Conservation (phyloP, 2,329 filamentous ascomycete species). For the Nemania sp. region DNA sequence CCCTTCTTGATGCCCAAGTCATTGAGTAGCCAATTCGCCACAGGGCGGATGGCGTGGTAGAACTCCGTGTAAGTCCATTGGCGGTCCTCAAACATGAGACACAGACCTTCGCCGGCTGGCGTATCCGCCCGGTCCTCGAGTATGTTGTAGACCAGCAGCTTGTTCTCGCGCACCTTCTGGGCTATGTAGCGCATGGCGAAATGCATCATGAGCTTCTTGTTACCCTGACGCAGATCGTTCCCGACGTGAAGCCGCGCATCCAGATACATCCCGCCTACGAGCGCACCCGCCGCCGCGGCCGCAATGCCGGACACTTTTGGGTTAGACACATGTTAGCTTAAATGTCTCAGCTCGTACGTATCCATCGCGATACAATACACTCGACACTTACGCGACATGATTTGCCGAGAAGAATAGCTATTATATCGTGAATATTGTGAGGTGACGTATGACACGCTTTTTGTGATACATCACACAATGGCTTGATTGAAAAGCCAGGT, state of each 20-base stretch:
- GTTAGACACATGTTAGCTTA: conserved; percentile 1
- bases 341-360: neutral
- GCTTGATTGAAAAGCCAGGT: no score
- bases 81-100: conserved; percentile 60
- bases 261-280: conserved; percentile 24
- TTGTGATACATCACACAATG: no score
- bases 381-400: conserved; percentile 21
- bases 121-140: conserved; percentile 34
- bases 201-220: neutral
- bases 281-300: conserved; percentile 16
- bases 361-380: neutral
- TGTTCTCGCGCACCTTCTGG: conserved; percentile 35
- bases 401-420: no score
- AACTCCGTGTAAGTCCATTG: conserved; percentile 63
- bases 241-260: conserved; percentile 21
- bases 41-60: conserved; percentile 56
- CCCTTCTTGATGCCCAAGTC: conserved; percentile 58
- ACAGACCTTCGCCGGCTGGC: conserved; percentile 28
- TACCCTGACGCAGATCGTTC: conserved; percentile 22
- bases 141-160: conserved; percentile 30
- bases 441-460: no score
- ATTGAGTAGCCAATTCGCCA: conserved; percentile 63
- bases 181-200: conserved; percentile 36
- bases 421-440: no score
- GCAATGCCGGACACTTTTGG: conserved; percentile 15